Evolutionary conservation across 2,329 filamentous ascomycete species (phyloP).

Genomic region (Knoxdaviesia capensis): DNA sequence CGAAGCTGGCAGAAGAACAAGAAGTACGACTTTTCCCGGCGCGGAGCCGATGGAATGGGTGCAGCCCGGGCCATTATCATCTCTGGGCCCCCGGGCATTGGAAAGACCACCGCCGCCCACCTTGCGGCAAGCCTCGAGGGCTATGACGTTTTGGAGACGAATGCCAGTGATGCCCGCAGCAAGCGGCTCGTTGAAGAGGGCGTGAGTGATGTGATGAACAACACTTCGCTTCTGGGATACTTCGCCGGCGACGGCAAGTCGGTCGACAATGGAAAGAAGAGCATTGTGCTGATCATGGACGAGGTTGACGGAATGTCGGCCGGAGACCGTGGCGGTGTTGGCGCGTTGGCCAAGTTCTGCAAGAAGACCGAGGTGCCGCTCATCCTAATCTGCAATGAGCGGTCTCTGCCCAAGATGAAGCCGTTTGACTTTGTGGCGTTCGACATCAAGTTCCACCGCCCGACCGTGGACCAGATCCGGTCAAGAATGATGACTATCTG

Average conservation of each 20-base stretch:
- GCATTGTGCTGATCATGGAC: constrained; percentile 93
- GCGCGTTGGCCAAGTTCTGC: constrained; percentile 81
- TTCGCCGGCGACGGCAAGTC: constrained; percentile 71
- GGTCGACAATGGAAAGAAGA: constrained; percentile 68
- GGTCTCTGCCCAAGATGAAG: constrained; percentile 88
- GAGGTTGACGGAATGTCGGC: constrained; percentile 98
- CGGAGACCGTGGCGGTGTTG: constrained; percentile 87
- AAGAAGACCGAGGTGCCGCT: constrained; percentile 89
- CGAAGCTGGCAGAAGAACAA: constrained; percentile 61
- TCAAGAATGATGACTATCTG: constrained; percentile 91
- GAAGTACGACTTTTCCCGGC: constrained; percentile 62
- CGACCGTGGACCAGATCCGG: constrained; percentile 77
- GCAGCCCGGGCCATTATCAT: constrained; percentile 79
- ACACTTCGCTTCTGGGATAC: constrained; percentile 78
- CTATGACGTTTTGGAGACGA: constrained; percentile 85
- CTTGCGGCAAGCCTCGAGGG: constrained; percentile 82
- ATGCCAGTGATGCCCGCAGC: constrained; percentile 87
- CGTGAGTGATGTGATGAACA: constrained; percentile 78
- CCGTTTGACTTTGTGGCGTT: constrained; percentile 77
- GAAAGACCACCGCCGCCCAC: constrained; percentile 93
- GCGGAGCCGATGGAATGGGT: constrained; percentile 69
- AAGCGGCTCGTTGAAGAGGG: constrained; percentile 87
- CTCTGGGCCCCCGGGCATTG: constrained; percentile 86
- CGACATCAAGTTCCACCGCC: constrained; percentile 73
- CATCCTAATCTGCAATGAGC: constrained; percentile 96